Evolutionary conservation across 2,329 filamentous ascomycete genomes (phyloP).

Genomic region (Metarhizium anisopliae): DNA sequence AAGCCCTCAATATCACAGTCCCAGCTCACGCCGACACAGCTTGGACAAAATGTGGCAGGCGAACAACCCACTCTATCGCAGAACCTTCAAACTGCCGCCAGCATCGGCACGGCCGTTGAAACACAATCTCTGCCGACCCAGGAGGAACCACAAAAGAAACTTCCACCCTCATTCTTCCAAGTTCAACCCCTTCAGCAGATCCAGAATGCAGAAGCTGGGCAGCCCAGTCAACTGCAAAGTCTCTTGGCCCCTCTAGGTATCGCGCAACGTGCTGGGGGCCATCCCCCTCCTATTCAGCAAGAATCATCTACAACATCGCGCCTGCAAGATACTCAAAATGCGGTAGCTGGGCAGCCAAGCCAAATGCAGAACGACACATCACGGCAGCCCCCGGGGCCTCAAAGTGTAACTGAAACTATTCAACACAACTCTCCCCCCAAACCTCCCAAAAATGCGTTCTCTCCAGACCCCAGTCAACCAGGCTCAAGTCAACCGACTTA

Average conservation of each 20-base stretch:
- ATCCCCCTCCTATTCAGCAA: no score
- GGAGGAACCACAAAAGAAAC: not conserved
- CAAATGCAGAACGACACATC: not conserved
- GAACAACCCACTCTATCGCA: not conserved
- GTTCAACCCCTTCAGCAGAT: not conserved
- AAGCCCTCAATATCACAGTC: no score
- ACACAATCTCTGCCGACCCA: not conserved
- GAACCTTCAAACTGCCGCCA: not conserved
- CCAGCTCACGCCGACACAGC: not conserved
- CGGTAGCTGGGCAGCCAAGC: no score
- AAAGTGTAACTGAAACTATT: not conserved
- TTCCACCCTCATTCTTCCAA: not conserved
- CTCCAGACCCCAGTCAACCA: not conserved
- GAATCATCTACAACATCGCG: no score
- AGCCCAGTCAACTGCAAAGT: no score
- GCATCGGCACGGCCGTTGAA: not conserved
- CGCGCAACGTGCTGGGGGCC: no score
- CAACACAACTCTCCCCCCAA: slow-evolving; percentile 1
- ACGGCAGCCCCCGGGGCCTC: slow-evolving; percentile 3
- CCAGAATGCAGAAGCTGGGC: not conserved
- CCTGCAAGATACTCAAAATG: no score
- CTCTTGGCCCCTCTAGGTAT: no score
- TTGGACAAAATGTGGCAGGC: not conserved
- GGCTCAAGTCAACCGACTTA: not conserved
- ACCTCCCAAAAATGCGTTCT: not conserved